Conservation (phyloP, 805 yeast genomes). For the Candida hispaniensis region DNA sequence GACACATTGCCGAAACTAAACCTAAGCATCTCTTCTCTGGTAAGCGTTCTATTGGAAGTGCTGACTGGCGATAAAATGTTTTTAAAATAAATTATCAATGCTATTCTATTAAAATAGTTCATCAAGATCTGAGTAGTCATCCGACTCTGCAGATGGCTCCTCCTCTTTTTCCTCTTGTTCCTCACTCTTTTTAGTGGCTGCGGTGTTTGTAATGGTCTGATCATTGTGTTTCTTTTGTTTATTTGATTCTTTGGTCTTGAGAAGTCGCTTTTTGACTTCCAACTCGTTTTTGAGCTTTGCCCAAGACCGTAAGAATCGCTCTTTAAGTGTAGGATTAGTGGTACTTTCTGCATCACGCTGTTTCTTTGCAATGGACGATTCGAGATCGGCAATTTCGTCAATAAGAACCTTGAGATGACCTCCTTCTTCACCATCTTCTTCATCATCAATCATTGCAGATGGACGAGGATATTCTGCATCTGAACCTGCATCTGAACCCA, state of each 20-base stretch:
- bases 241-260: slow-evolving; percentile 29
- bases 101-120: slow-evolving; percentile 16
- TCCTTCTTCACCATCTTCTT: slow-evolving; percentile 42
- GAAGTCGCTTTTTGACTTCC: slow-evolving; percentile 64
- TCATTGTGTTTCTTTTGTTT: slow-evolving; percentile 28
- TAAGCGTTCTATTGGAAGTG: slow-evolving; percentile 91
- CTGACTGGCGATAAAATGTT: slow-evolving; percentile 62
- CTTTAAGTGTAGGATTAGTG: slow-evolving; percentile 72
- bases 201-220: too few species aligned
- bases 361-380: slow-evolving; percentile 64
- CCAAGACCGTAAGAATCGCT: slow-evolving; percentile 74
- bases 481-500: slow-evolving; percentile 41
- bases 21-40: slow-evolving; percentile 95
- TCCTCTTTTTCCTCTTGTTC: slow-evolving; percentile 29
- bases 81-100: background rate
- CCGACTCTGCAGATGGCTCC: slow-evolving; percentile 30
- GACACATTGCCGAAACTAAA: slow-evolving; percentile 71
- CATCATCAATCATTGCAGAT: slow-evolving; percentile 30
- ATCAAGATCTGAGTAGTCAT: slow-evolving; percentile 31
- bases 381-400: slow-evolving; percentile 80
- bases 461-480: slow-evolving; percentile 35
- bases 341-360: slow-evolving; percentile 61
- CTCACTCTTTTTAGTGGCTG: slow-evolving; percentile 27
- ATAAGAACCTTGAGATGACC: slow-evolving; percentile 64
- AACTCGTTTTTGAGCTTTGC: slow-evolving; percentile 68